These are phyloP conservation scores for Arachnopeziza araneosa DNA, from an alignment of 2,329 filamentous ascomycete genomes.

Conservation along the genomic window DNA sequence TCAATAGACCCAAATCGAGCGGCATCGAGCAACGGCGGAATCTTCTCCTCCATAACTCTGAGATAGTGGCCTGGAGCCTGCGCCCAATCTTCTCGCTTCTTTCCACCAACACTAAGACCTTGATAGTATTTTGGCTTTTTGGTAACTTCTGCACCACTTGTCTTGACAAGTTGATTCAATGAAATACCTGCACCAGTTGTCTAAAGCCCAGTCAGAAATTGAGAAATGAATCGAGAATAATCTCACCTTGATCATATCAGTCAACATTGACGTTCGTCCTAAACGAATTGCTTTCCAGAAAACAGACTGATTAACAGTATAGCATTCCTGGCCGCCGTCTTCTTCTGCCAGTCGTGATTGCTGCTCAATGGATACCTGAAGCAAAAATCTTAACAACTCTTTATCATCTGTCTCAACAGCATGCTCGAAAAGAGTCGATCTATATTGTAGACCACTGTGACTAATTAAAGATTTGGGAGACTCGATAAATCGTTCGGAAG, in stretches of 20 bases:
- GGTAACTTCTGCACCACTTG: constrained; percentile 56
- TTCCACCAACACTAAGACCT: constrained; percentile 69
- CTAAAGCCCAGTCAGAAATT: neutral
- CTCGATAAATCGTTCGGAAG: constrained; percentile 30
- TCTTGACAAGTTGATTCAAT: constrained; percentile 59
- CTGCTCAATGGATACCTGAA: constrained; percentile 23
- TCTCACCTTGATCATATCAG: constrained; percentile 53
- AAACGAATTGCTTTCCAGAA: constrained; percentile 41
- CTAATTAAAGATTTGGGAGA: constrained; percentile 9
- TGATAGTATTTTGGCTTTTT: constrained; percentile 69
- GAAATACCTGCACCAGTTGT: constrained; percentile 60
- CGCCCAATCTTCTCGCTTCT: constrained; percentile 72
- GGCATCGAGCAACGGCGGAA: constrained; percentile 56
- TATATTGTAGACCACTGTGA: neutral
- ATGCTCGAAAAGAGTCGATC: constrained; percentile 14
- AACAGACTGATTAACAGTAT: constrained; percentile 23
- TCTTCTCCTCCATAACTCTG: constrained; percentile 37
- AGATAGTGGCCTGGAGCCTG: constrained; percentile 52
- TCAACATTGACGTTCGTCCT: constrained; percentile 52
- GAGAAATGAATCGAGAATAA: neutral
- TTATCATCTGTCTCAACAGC: constrained; percentile 22
- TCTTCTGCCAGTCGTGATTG: constrained; percentile 21
- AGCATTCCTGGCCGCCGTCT: constrained; percentile 24
- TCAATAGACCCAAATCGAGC: constrained; percentile 54
- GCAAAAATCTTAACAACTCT: constrained; percentile 26